Evolutionary conservation across 805 yeast genomes (phyloP), one percentile per base, ranked within the genome.

Genomic region (Yarrowia sp.): DNA sequence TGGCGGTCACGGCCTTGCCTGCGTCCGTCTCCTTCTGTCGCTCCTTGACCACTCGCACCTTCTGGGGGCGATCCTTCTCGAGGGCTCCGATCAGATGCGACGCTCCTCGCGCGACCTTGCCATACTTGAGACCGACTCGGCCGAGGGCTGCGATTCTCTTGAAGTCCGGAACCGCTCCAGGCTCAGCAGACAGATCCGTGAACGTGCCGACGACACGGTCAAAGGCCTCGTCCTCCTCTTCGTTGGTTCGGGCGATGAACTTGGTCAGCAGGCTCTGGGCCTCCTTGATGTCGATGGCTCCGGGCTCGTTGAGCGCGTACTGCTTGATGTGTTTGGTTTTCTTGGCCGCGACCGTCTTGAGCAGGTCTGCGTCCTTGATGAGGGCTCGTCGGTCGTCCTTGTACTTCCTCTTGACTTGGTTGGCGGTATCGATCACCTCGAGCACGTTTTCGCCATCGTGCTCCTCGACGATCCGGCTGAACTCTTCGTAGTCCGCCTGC

Each of bases 361-460:
- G 22, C 22, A 51, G 42, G 7, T 33, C 42, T 4, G 58, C 41
- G 24, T 51, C 58, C 24, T 51, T 51, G 58, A 51, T 35, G 13
- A 51, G 32, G 9, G 58, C 58, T 35, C 58, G 35, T 13, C 58
- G 58, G 42, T 51, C 58, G 13, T 51, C 42, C 8, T 51, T 7
- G 42, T 33, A 51, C 32, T 35, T 51, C 4, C 13, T 12, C n/a
- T 32, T 35, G 32, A 33, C 16, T 6, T n/a, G 14, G 32, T 51
- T 51, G 31, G 58, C 58, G 12, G 22, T 22, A 31, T 51, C 42
- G 24, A 51, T 32, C 8, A 51, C 16, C 10, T n/a, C 41, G 14
- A 24, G 32, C 13, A 51, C 32, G 16, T n/a, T 1, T 4, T 35
- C 42, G 3, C 58, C 58, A 12, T 51, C 42, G 16, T 22, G n/a